A percentile compares a stretch with the other conserved stretches of the same genome.
phyloP scores from a whole-genome alignment of 306 rosid species.

The Comarum palustre region DNA sequence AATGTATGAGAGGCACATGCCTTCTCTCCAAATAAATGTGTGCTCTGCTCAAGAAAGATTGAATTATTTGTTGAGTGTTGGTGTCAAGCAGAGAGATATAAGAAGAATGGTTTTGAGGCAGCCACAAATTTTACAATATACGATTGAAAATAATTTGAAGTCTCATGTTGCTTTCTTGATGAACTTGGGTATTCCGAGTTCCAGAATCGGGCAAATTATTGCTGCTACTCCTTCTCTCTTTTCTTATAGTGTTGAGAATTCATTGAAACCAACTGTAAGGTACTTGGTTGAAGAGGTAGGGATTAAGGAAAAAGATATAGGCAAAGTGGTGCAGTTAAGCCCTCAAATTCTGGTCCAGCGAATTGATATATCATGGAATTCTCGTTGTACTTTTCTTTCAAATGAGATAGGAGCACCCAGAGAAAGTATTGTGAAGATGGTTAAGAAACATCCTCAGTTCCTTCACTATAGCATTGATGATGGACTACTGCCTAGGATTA shows the following conservation, averaged over 20 bases:
- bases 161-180: conserved; percentile 74
- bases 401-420: conserved; percentile 90
- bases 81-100: conserved; percentile 81
- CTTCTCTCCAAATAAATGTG: conserved; percentile 80
- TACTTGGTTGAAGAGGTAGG: conserved; percentile 95
- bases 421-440: conserved; percentile 92
- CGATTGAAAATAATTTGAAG: conserved; percentile 84
- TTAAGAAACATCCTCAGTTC: conserved; percentile 88
- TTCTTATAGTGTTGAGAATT: conserved; percentile 86
- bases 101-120: conserved; percentile 83
- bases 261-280: conserved; percentile 79
- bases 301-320: conserved; percentile 80
- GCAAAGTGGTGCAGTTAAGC: conserved; percentile 91
- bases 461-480: conserved; percentile 93
- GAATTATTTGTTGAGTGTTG: conserved; percentile 82
- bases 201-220: conserved; percentile 83
- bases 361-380: conserved; percentile 79
- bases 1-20: conserved; percentile 88
- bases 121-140: conserved; percentile 81
- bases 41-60: conserved; percentile 81
- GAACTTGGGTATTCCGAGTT: conserved; percentile 71
- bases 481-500: conserved; percentile 89
- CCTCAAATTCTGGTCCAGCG: conserved; percentile 93
- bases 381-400: conserved; percentile 69
- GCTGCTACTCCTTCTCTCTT: conserved; percentile 76